Base-by-base conservation (phyloP, 179 eudicot genomes). In the Patellifolia procumbens region DNA sequence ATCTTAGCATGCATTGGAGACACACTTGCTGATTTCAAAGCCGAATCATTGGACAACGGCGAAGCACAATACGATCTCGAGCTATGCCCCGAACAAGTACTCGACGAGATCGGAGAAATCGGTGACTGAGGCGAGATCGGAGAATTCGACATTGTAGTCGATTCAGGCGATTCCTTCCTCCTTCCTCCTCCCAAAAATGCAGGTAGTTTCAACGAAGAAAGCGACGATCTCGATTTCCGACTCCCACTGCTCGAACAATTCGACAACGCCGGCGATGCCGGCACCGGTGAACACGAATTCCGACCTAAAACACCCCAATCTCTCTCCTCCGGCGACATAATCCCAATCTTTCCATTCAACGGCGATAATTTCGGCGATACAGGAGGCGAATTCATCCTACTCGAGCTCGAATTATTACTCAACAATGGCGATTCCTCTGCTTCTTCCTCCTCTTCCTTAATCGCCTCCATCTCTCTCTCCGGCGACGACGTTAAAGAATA, bases 281-380 rank as follows among this genome's bases (percentile, higher is more conserved):
- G 75, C 5, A 70, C 35, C 39, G 80, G 70, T 11, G 76, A 60
- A 2, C 62, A 24, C 22, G 48, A 22, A 39, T 29, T 71, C 16
- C 83, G 76, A 24, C 82, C 83, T 28, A 83, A 42, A 4, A 79
- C 75, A 2, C 77, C 72, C 88, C 86, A 83, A 7, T 83, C 86
- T 43, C 78, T 76, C 45, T 71, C 83, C 71, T 62, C 85, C 72
- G 81, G 84, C 4, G 85, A 83, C 55, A 24, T 32, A 39, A 58
- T 81, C 35, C 79, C 72, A 22, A 81, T 81, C 49, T 81, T 87
- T 32, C 87, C 83, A 17, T 74, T 70, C 52, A 84, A 61, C 22
- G 87, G 79, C 42, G 90, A 87, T 9, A 85, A 74, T 72, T 83
- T 81, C 42, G 91, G 88, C 6, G 96, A 91, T 66, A 76, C 73